Conservation (phyloP, 176 grass and related monocot species). For the Elaeis guineensis region DNA sequence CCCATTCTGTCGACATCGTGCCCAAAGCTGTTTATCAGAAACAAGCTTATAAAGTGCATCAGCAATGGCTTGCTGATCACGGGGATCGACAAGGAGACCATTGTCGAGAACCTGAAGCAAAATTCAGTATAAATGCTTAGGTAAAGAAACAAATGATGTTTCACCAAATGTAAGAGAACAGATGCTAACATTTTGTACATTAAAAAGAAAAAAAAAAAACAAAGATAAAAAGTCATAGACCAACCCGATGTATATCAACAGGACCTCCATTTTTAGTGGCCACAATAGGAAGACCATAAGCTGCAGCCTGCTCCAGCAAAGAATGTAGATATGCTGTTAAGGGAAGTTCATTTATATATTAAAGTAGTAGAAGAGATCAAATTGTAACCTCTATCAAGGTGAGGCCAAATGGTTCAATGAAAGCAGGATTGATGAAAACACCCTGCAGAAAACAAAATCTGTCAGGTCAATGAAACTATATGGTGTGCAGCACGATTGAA, state of each 20-base stretch:
- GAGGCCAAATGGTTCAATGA: slow-evolving; percentile 96
- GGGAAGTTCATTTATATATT: no score
- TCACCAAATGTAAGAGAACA: neutral
- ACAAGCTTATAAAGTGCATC: slow-evolving; percentile 59
- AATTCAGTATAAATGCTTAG: slow-evolving; percentile 4
- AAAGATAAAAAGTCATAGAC: neutral
- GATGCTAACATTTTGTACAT: neutral
- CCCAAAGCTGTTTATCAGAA: slow-evolving; percentile 52
- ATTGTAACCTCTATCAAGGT: slow-evolving; percentile 88
- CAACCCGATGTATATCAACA: slow-evolving; percentile 50
- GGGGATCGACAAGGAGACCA: slow-evolving; percentile 47
- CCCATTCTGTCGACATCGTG: slow-evolving; percentile 41
- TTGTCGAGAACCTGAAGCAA: slow-evolving; percentile 43
- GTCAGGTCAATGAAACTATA: neutral
- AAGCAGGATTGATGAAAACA: slow-evolving; percentile 96
- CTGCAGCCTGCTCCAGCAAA: slow-evolving; percentile 36
- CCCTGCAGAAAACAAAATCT: slow-evolving; percentile 41
- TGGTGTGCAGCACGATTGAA: no score
- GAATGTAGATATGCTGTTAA: neutral
- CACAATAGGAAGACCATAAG: slow-evolving; percentile 45
- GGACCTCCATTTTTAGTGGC: slow-evolving; percentile 52
- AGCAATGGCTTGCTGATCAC: slow-evolving; percentile 39
- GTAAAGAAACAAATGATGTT: no score
- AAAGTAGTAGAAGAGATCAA: no score
- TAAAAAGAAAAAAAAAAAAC: neutral